A percentile compares a stretch with the other conserved stretches of the same genome.
Conservation (phyloP, 2,329 filamentous ascomycete genomes). For the Fusarium sp. region DNA sequence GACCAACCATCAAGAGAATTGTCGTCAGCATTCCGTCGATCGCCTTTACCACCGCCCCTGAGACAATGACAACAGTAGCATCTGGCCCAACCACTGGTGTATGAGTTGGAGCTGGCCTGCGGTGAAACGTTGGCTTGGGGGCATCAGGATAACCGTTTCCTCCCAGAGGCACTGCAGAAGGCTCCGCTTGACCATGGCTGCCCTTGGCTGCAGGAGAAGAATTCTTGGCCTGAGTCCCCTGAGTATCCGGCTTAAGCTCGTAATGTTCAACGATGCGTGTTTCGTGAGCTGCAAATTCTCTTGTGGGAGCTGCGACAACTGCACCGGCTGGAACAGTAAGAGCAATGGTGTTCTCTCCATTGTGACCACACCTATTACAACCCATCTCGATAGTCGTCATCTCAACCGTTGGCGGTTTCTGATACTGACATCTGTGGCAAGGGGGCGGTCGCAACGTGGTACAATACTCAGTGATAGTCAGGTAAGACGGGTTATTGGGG, state of each 20-base stretch:
- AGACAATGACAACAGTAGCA: not conserved
- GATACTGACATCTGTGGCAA: not conserved
- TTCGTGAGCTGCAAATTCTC: not conserved
- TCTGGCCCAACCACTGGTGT: not conserved
- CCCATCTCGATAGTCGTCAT: not conserved
- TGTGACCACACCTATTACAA: not conserved
- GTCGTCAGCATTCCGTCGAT: not conserved
- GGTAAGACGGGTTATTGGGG: not conserved
- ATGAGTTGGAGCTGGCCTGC: not conserved
- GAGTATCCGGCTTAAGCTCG: not conserved
- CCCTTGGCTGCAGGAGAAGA: not conserved
- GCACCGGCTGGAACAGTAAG: not conserved
- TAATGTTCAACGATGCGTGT: not conserved
- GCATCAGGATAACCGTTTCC: not conserved
- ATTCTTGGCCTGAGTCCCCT: not conserved
- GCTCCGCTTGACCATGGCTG: not conserved
- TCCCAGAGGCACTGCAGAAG: not conserved
- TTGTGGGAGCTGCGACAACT: not conserved
- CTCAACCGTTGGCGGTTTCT: not conserved
- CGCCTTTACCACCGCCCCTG: not conserved
- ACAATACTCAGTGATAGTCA: not conserved
- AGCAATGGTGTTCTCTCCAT: not conserved
- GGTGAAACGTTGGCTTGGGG: not conserved
- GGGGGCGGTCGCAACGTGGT: not conserved
- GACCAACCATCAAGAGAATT: not conserved